Evolutionary conservation across 2,329 filamentous ascomycete species (phyloP).

Genomic region (Paecilomyces niveus): DNA sequence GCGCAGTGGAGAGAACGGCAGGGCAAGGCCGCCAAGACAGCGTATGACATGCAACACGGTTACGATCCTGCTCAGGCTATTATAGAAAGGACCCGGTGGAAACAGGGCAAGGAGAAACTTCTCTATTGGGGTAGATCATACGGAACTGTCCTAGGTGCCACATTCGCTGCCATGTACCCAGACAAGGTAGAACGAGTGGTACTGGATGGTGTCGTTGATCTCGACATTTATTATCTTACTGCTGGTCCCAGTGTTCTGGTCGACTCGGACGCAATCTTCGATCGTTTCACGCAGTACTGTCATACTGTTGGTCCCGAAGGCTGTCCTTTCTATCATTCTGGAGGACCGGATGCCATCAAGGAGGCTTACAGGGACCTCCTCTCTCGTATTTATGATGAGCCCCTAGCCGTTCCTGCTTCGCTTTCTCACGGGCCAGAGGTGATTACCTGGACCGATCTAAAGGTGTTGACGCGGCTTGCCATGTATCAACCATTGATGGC

Average conservation of each 20-base stretch:
- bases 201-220: constrained; percentile 31
- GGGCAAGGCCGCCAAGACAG: constrained; percentile 15
- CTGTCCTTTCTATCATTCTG: constrained; percentile 24
- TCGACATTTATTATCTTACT: constrained; percentile 25
- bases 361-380: constrained; percentile 18
- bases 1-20: constrained; percentile 31
- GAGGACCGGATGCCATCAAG: constrained; percentile 21
- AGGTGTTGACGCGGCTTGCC: constrained; percentile 19
- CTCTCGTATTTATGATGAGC: constrained; percentile 14
- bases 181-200: constrained; percentile 25
- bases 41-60: constrained; percentile 10
- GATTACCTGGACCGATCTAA: constrained; percentile 29
- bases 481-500: constrained; percentile 25
- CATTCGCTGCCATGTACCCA: constrained; percentile 41
- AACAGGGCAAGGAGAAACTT: constrained; percentile 21
- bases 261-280: constrained; percentile 30
- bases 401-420: constrained; percentile 24
- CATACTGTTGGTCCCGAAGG: constrained; percentile 15
- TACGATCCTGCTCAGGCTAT: constrained; percentile 14
- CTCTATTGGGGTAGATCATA: constrained; percentile 40
- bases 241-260: constrained; percentile 16
- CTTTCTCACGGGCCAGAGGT: constrained; percentile 24
- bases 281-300: constrained; percentile 26
- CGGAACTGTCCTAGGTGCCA: constrained; percentile 40
- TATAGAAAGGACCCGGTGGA: constrained; percentile 21